phyloP scores from a whole-genome alignment of 164 flowering plant species.

The Stephania yunnanensis region DNA sequence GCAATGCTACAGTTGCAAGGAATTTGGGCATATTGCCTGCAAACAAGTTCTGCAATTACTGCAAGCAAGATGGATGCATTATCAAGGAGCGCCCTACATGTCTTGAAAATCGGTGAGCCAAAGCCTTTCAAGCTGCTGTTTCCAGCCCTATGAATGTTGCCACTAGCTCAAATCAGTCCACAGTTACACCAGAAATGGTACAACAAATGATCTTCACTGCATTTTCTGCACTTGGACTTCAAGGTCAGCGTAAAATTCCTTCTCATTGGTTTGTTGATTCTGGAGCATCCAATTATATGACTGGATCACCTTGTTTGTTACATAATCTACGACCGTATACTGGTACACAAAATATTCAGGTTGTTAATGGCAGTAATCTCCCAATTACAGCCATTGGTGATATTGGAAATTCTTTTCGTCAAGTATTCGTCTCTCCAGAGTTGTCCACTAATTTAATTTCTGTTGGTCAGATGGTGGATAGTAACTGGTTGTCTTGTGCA shows the following conservation, averaged over 20 bases:
- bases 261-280: not conserved
- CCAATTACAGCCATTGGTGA: not conserved
- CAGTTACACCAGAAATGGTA: not conserved
- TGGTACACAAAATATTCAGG: not conserved
- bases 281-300: not conserved
- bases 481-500: not conserved
- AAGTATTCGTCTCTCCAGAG: not conserved
- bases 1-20: too few species aligned
- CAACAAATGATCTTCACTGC: not conserved
- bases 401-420: not conserved
- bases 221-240: not conserved
- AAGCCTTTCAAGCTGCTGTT: slow-evolving; percentile 1
- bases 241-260: not conserved
- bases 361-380: not conserved
- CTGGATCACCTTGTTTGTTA: not conserved
- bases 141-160: not conserved
- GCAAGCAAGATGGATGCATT: not conserved
- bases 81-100: not conserved
- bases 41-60: not conserved
- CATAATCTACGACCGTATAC: not conserved
- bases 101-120: not conserved
- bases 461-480: not conserved
- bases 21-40: not conserved
- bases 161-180: not conserved
- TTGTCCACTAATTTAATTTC: not conserved